These are phyloP conservation scores for Phytophthora rubi DNA, from an alignment of 352 stramenopile genomes.

Conservation along the genomic window DNA sequence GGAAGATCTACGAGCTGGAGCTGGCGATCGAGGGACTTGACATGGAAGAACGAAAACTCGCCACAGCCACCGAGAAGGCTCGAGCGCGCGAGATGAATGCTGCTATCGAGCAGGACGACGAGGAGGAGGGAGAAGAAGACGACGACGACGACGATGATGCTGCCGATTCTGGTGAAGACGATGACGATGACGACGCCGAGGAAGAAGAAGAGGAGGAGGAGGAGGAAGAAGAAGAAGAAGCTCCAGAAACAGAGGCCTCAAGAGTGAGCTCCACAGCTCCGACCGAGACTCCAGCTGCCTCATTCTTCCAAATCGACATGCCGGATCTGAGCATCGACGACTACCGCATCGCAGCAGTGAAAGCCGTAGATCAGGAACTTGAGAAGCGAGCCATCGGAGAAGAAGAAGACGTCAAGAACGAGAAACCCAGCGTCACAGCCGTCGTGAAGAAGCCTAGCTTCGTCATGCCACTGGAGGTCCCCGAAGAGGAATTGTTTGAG, in stretches of 20 bases:
- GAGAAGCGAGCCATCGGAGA: conserved; percentile 33
- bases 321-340: conserved; percentile 50
- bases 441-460: conserved; percentile 26
- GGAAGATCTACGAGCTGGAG: conserved; percentile 56
- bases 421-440: neutral
- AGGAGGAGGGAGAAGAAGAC: conserved; percentile 16
- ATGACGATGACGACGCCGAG: conserved; percentile 21
- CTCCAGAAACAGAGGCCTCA: conserved; percentile 8
- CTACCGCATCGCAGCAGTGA: conserved; percentile 50
- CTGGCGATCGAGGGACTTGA: conserved; percentile 45
- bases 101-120: conserved; percentile 22
- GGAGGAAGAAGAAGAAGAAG: conserved; percentile 25
- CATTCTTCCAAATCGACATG: conserved; percentile 64
- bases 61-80: conserved; percentile 26
- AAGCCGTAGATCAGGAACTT: conserved; percentile 43
- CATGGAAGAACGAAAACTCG: conserved; percentile 36
- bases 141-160: conserved; percentile 14
- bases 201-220: conserved; percentile 4
- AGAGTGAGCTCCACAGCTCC: conserved; percentile 5
- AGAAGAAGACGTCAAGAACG: conserved; percentile 1
- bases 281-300: neutral
- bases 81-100: conserved; percentile 35
- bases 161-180: conserved; percentile 1
- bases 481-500: conserved; percentile 52
- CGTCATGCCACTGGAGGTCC: conserved; percentile 32